Conservation (phyloP, 108 stramenopile species). For the Poteriospumella lacustris region DNA sequence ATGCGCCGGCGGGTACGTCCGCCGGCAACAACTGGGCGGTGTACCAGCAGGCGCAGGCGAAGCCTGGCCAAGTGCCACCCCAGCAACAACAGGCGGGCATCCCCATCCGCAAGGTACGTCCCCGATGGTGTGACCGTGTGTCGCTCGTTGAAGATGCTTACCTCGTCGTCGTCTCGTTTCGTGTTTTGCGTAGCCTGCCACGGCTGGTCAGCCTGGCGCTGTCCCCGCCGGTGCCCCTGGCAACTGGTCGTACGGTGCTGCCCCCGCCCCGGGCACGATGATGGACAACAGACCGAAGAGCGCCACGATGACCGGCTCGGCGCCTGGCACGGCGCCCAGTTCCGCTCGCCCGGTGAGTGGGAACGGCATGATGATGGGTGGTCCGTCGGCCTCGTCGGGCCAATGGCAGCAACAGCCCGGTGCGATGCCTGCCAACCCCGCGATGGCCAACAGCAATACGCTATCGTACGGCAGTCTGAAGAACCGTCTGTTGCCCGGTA, state of each 20-base stretch:
- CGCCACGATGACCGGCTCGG: background rate
- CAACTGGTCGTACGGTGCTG: no score
- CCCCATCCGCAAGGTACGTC: no score
- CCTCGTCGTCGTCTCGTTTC: no score
- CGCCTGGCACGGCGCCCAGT: background rate
- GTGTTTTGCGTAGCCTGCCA: no score
- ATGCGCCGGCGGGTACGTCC: background rate
- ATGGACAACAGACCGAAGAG: constrained; percentile 3
- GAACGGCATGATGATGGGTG: background rate
- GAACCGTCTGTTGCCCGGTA: background rate
- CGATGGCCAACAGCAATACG: background rate
- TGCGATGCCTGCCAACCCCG: background rate
- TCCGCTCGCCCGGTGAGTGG: background rate
- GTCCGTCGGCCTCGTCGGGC: background rate
- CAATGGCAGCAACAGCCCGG: background rate
- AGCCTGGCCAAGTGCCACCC: no score
- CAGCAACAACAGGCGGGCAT: no score
- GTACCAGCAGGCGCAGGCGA: no score
- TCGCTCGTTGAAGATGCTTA: no score
- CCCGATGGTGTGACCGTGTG: no score
- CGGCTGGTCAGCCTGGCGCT: no score
- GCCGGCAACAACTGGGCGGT: background rate
- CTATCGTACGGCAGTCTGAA: constrained; percentile 17
- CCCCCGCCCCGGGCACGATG: no score
- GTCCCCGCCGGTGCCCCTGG: no score